These are phyloP conservation scores for Penicillium hesseltinei DNA, from an alignment of 2,329 filamentous ascomycete species.

Conservation along the genomic window DNA sequence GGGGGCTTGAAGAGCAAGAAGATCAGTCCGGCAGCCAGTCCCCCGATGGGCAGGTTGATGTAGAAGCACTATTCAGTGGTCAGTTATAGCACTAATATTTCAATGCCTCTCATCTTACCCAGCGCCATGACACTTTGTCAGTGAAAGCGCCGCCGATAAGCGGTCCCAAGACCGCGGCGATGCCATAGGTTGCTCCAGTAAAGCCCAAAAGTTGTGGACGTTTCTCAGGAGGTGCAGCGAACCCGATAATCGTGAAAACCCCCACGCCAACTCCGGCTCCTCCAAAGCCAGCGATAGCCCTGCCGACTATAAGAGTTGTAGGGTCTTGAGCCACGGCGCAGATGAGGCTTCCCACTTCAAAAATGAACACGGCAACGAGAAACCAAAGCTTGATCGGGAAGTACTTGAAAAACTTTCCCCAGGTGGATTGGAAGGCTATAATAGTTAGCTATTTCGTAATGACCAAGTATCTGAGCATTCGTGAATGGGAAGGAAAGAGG, in stretches of 20 bases:
- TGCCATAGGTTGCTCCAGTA: conserved; percentile 51
- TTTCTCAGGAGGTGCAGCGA: conserved; percentile 4
- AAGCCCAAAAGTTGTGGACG: conserved; percentile 38
- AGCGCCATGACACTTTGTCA: conserved; percentile 46
- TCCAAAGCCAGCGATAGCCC: conserved; percentile 40
- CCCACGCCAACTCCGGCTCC: conserved; percentile 35
- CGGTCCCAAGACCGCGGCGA: conserved; percentile 50
- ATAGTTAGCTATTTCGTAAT: conserved; percentile 4
- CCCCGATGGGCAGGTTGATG: conserved; percentile 29
- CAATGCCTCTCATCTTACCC: conserved; percentile 29
- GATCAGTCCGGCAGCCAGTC: conserved; percentile 21
- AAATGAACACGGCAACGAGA: conserved; percentile 39
- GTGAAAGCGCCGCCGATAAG: conserved; percentile 49
- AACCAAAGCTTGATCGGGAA: conserved; percentile 36
- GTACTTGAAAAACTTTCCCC: conserved; percentile 34
- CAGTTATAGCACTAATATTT: background rate
- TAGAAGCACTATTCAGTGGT: conserved; percentile 25
- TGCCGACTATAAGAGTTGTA: conserved; percentile 40
- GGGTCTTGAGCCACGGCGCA: conserved; percentile 39
- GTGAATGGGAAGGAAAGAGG: background rate
- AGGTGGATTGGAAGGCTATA: conserved; percentile 33
- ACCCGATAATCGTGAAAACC: conserved; percentile 27
- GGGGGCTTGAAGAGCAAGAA: conserved; percentile 31
- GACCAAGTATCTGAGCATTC: background rate
- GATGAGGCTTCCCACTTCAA: conserved; percentile 43